Conservation (phyloP, 1,284 basidiomycete species). For the Leccinum pseudoinsigne region DNA sequence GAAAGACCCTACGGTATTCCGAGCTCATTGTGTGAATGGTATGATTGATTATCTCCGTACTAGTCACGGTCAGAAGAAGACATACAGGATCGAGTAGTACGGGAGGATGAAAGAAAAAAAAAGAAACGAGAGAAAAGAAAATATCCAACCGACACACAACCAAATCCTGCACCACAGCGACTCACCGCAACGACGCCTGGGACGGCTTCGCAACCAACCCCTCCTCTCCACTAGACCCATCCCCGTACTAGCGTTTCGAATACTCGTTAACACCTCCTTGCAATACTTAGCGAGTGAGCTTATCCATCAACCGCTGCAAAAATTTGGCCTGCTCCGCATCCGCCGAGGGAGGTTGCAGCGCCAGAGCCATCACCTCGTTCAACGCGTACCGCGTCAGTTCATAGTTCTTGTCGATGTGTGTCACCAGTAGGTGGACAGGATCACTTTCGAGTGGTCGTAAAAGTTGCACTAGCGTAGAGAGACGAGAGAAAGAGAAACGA, state of each 20-base stretch:
- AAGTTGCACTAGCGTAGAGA: conserved; percentile 85
- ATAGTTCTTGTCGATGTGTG: conserved; percentile 91
- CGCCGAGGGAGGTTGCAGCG: conserved; percentile 41
- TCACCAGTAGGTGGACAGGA: conserved; percentile 81
- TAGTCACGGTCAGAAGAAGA: no score
- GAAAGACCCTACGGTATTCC: no score
- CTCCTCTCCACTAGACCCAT: conserved; percentile 11
- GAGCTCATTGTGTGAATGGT: no score
- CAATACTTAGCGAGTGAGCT: conserved; percentile 67
- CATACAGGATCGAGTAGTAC: no score
- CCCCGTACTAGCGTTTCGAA: conserved; percentile 43
- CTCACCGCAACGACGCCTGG: conserved; percentile 19
- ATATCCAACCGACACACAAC: background rate
- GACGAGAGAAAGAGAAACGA: no score
- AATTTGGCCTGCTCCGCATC: conserved; percentile 60
- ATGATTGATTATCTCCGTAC: no score
- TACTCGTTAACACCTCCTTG: conserved; percentile 73
- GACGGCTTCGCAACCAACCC: conserved; percentile 18
- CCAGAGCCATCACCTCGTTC: conserved; percentile 66
- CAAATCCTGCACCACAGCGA: background rate
- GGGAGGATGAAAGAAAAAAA: background rate
- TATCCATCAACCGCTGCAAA: conserved; percentile 65
- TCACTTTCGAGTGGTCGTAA: conserved; percentile 95
- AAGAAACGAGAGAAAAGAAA: background rate
- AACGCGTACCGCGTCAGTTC: conserved; percentile 76